Conservation (phyloP, 345 rosid genomes). For the Viola odorata region DNA sequence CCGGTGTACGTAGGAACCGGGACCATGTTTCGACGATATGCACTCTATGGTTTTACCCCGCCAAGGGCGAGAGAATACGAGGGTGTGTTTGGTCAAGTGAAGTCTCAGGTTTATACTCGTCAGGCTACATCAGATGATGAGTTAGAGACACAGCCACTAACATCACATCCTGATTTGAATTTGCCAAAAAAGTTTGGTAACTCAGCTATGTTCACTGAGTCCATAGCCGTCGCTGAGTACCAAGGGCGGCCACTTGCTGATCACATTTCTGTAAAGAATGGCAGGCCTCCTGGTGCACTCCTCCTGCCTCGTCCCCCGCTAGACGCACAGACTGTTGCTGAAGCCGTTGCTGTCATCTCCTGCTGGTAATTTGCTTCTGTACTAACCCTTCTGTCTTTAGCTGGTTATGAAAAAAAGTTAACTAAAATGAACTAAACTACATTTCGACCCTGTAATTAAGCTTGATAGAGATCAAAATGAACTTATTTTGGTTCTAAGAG, state of each 20-base stretch:
- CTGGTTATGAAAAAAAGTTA: too few species aligned
- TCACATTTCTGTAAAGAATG: slow-evolving; percentile 85
- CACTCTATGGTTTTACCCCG: slow-evolving; percentile 87
- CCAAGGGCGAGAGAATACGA: slow-evolving; percentile 78
- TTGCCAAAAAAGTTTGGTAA: slow-evolving; percentile 72
- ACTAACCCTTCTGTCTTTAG: not conserved
- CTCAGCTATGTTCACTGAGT: slow-evolving; percentile 60
- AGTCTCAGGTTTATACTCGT: slow-evolving; percentile 33
- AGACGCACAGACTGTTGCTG: slow-evolving; percentile 95
- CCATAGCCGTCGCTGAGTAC: slow-evolving; percentile 73
- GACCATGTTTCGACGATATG: slow-evolving; percentile 85
- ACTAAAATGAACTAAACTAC: too few species aligned
- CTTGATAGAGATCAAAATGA: too few species aligned
- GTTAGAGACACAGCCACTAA: slow-evolving; percentile 56
- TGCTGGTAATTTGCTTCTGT: slow-evolving; percentile 59
- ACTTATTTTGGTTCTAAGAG: not conserved
- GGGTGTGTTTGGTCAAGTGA: slow-evolving; percentile 64
- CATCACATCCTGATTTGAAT: slow-evolving; percentile 64
- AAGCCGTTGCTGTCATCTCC: slow-evolving; percentile 89
- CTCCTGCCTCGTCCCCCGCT: slow-evolving; percentile 72
- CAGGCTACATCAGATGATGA: slow-evolving; percentile 40
- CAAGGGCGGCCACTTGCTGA: slow-evolving; percentile 96
- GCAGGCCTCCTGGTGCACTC: slow-evolving; percentile 88
- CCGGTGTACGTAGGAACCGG: slow-evolving; percentile 96
- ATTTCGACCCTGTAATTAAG: too few species aligned